These are phyloP conservation scores for Colletotrichum sidae DNA, from an alignment of 2,329 filamentous ascomycete genomes.

Conservation along the genomic window DNA sequence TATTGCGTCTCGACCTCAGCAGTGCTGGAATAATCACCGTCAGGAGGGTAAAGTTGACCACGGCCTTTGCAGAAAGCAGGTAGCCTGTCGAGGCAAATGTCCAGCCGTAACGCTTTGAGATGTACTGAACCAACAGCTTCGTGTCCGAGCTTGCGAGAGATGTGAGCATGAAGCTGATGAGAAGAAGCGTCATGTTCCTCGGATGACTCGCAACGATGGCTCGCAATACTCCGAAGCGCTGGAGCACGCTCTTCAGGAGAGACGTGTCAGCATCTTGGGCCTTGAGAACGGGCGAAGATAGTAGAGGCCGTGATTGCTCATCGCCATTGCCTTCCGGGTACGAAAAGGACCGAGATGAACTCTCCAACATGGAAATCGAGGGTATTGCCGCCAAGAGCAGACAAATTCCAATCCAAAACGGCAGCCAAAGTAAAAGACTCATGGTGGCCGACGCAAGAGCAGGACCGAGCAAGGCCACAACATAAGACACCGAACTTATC, in stretches of 20 bases:
- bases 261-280: constrained; percentile 44
- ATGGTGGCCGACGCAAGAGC: constrained; percentile 59
- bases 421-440: constrained; percentile 56
- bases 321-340: constrained; percentile 35
- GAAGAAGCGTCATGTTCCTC: constrained; percentile 55
- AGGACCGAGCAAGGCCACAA: constrained; percentile 59
- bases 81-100: constrained; percentile 60
- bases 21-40: constrained; percentile 54
- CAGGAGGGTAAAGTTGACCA: constrained; percentile 60
- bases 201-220: constrained; percentile 51
- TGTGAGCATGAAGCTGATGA: constrained; percentile 59
- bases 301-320: constrained; percentile 50
- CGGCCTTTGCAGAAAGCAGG: constrained; percentile 59
- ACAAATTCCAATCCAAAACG: constrained; percentile 53
- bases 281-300: constrained; percentile 53
- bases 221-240: constrained; percentile 44
- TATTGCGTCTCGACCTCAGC: constrained; percentile 41
- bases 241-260: constrained; percentile 31
- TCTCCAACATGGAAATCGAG: constrained; percentile 39
- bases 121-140: constrained; percentile 62
- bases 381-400: constrained; percentile 50
- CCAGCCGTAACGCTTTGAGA: constrained; percentile 61
- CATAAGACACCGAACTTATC: constrained; percentile 60
- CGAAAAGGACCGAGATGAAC: background rate
- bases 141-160: constrained; percentile 63